phyloP scores from a whole-genome alignment of 192 early-diverging fungal genomes.

The Lobosporangium transversale region DNA sequence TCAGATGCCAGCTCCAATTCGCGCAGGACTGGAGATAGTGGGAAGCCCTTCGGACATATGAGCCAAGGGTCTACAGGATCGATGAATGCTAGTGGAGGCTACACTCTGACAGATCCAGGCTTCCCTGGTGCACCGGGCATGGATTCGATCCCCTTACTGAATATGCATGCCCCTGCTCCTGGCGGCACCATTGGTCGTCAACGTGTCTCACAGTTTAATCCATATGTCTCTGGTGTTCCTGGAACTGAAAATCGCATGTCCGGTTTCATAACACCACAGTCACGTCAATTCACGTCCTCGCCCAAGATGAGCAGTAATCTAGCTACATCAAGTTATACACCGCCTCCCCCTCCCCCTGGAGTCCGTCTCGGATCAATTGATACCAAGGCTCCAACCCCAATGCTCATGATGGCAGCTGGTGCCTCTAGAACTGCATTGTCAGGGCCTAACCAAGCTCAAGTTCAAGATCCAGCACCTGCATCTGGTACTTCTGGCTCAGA shows the following conservation, averaged over 20 bases:
- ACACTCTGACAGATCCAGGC: constrained; percentile 30
- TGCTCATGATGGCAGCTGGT: constrained; percentile 24
- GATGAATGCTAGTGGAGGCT: constrained; percentile 13
- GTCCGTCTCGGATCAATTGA: constrained; percentile 48
- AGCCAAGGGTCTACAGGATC: constrained; percentile 37
- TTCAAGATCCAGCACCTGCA: no score
- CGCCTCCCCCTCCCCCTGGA: constrained; percentile 43
- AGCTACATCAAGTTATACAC: constrained; percentile 34
- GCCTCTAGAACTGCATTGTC: not conserved
- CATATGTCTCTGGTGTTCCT: constrained; percentile 3
- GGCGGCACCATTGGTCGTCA: constrained; percentile 52
- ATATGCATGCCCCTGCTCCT: constrained; percentile 43
- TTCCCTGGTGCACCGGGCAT: constrained; percentile 6
- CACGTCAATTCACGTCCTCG: constrained; percentile 42
- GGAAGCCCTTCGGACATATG: constrained; percentile 33
- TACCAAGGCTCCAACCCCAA: constrained; percentile 38
- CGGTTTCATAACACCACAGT: constrained; percentile 15
- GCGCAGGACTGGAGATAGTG: constrained; percentile 38
- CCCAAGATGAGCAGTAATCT: constrained; percentile 49
- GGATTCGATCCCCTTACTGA: constrained; percentile 48
- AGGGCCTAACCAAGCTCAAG: not conserved
- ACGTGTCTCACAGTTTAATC: constrained; percentile 32
- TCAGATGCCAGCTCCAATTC: constrained; percentile 48
- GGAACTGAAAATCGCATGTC: constrained; percentile 30
- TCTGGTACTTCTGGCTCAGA: no score